A percentile compares a stretch with the other conserved stretches of the same genome.
Conservation (phyloP, 306 rosid species). For the Glycine soja region DNA sequence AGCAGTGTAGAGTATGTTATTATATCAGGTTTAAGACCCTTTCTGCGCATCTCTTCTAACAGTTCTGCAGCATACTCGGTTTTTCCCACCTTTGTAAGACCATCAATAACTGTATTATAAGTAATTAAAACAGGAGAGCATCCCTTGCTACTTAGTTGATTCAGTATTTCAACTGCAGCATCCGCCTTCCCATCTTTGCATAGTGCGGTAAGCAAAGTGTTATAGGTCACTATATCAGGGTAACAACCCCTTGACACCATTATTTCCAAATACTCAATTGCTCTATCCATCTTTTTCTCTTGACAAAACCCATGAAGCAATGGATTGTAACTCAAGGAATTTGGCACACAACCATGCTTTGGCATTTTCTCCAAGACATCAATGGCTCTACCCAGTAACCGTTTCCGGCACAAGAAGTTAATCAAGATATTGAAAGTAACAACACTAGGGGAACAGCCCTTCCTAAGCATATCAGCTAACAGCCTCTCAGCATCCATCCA, state of each 20-base stretch:
- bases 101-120: slow-evolving; percentile 87
- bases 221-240: slow-evolving; percentile 94
- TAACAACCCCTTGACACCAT: slow-evolving; percentile 95
- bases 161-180: slow-evolving; percentile 81
- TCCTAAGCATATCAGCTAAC: slow-evolving; percentile 76
- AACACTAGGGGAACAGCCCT: slow-evolving; percentile 93
- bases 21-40: slow-evolving; percentile 83
- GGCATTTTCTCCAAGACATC: slow-evolving; percentile 95
- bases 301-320: slow-evolving; percentile 93
- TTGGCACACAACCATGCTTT: slow-evolving; percentile 79
- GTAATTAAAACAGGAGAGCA: slow-evolving; percentile 92
- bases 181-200: slow-evolving; percentile 97
- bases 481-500: slow-evolving; percentile 95
- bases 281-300: slow-evolving; percentile 90
- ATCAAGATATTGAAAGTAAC: slow-evolving; percentile 98
- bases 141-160: slow-evolving; percentile 81
- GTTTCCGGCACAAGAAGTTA: slow-evolving; percentile 85
- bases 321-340: slow-evolving; percentile 95
- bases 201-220: slow-evolving; percentile 85
- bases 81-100: slow-evolving; percentile 83
- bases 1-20: slow-evolving; percentile 85
- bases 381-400: slow-evolving; percentile 85
- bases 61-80: slow-evolving; percentile 73
- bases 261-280: slow-evolving; percentile 78
- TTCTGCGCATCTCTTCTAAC: slow-evolving; percentile 76